phyloP scores from a whole-genome alignment of 176 grass and related monocot species.

The Juncus effusus region DNA sequence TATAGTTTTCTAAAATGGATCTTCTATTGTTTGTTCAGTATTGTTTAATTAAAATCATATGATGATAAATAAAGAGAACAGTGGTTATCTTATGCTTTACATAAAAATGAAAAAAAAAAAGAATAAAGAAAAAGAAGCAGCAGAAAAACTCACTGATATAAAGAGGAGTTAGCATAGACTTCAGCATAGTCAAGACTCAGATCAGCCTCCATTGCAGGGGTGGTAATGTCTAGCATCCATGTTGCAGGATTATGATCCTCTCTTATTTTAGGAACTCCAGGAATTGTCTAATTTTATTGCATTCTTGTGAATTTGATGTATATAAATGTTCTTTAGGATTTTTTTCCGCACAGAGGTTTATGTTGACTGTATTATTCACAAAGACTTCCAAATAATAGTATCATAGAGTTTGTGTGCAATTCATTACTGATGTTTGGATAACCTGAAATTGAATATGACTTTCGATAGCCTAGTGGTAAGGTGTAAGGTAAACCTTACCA shows the following conservation, averaged over 20 bases:
- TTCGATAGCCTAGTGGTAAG: too few relatives aligned
- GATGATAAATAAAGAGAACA: too few relatives aligned
- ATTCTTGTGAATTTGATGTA: slow-evolving; percentile 15
- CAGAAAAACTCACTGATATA: slow-evolving; percentile 49
- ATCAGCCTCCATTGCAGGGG: slow-evolving; percentile 47
- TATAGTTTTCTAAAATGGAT: too few relatives aligned
- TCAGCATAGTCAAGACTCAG: slow-evolving; percentile 69
- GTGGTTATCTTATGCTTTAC: too few relatives aligned
- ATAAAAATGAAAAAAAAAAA: slow-evolving; percentile 21
- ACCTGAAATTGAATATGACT: too few relatives aligned
- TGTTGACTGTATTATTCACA: too few relatives aligned
- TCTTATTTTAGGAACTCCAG: slow-evolving; percentile 65
- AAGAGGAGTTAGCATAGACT: slow-evolving; percentile 59
- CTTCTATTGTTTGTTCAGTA: neutral
- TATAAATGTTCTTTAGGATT: neutral
- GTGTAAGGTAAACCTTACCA: too few relatives aligned
- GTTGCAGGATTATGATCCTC: slow-evolving; percentile 87
- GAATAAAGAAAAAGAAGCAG: too few relatives aligned
- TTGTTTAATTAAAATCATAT: neutral
- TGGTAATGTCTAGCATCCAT: slow-evolving; percentile 82
- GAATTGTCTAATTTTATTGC: slow-evolving; percentile 52
- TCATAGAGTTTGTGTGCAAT: too few relatives aligned
- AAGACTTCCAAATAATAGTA: too few relatives aligned
- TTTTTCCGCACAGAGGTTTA: neutral
- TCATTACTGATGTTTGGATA: too few relatives aligned